Evolutionary conservation across 495 filamentous ascomycete genomes (phyloP).

Genomic region (Beverwykella pulmonaria): DNA sequence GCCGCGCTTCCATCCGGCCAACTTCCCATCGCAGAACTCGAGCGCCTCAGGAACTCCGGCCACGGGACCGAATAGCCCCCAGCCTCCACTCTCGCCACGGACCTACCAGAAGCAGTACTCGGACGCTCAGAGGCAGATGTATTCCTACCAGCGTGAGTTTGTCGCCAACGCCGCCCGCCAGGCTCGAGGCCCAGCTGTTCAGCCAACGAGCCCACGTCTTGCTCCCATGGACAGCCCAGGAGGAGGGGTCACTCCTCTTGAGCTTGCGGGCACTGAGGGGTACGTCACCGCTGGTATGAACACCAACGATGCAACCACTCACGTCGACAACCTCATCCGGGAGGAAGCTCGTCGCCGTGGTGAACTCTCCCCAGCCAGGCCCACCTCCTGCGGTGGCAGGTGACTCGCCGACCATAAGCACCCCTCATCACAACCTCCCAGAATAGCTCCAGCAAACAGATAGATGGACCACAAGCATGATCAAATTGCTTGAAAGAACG

Average conservation of each 20-base stretch:
- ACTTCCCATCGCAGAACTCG: constrained; percentile 42
- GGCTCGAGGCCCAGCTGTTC: constrained; percentile 8
- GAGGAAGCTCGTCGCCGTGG: constrained; percentile 46
- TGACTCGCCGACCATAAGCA: constrained; percentile 22
- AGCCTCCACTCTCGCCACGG: constrained; percentile 42
- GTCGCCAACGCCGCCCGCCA: constrained; percentile 26
- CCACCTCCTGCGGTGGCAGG: constrained; percentile 31
- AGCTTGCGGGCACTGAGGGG: constrained; percentile 43
- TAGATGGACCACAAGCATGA: constrained; percentile 8
- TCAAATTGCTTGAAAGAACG: constrained; percentile 11
- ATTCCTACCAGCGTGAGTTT: constrained; percentile 45
- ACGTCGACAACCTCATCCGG: constrained; percentile 44
- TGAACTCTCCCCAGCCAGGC: constrained; percentile 53
- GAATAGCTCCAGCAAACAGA: not conserved
- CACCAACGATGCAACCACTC: constrained; percentile 25
- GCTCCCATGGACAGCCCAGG: constrained; percentile 46
- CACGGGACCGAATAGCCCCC: constrained; percentile 35
- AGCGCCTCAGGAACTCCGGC: constrained; percentile 39
- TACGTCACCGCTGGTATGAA: constrained; percentile 40
- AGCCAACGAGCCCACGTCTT: constrained; percentile 44
- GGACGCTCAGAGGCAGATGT: constrained; percentile 47
- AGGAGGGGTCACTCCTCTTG: constrained; percentile 48
- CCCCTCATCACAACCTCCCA: not conserved
- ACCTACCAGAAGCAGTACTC: constrained; percentile 41
- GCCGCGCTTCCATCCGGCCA: constrained; percentile 50